Base-by-base conservation (phyloP, 2,329 filamentous ascomycete species). In the Trichothecium sympodiale region DNA sequence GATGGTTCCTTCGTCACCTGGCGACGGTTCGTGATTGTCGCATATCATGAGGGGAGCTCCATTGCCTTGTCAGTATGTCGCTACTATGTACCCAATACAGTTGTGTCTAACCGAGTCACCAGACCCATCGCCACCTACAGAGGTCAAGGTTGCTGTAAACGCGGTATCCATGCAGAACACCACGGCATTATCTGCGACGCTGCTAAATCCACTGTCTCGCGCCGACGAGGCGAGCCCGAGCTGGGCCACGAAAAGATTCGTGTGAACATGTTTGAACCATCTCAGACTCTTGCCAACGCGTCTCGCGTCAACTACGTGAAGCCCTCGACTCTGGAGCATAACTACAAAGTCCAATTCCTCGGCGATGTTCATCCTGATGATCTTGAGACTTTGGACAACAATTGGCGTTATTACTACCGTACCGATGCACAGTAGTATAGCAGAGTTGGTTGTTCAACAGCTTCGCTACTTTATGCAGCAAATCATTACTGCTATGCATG, bases 251-350 rank as follows among this genome's bases (percentile, higher is more conserved):
- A 44, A 0, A 61, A 71, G 0, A 59, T 74, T 26, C 53, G 53
- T 18, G 57, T 71, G 29, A 49, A 58, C 1, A 60, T 74, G 15
- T 55, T 50, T 15, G 52, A 57, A 4, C 50, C 56, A 12, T 58
- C 56, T 23, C 68, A 75, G 40, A 61, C 52, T 36, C 56, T 76
- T 6, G 56, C 57, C 9, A 57, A 44, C 20, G 63, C 69, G 41
- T 77, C 72, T 10, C 64, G 72, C 5, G 61, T 74, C 43, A 74
- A 76, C 51, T 76, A 75, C 49, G 65, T 68, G 5, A 75, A 75
- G 42, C 54, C 70, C 5, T 59, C 64, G 18, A 71, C 69, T 3
- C 58, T 77, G 17, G 69, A 75, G 48, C 72, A 76, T 52, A 77
- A 77, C 44, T 55, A 67, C 44, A 64, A 60, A 31, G 68, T 76